Evolutionary conservation across 371 early-diverging fungal species (phyloP), one percentile per base, ranked within the genome.

Genomic region (Apophysomyces ossiformis): DNA sequence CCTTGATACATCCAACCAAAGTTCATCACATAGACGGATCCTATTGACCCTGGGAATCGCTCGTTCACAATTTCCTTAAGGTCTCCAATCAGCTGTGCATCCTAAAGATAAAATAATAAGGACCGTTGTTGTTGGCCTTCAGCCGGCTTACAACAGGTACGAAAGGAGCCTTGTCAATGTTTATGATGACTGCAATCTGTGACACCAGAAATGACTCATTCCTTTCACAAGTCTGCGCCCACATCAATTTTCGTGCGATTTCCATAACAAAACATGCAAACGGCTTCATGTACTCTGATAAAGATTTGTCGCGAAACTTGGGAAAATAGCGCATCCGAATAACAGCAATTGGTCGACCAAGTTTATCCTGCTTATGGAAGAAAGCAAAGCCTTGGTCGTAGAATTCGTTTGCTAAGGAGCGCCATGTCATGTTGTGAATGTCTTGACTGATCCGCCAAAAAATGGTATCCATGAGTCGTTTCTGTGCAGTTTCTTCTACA

Each of bases 1-100:
- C 81, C 78, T 65, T 80, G 81, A 68, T 80, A 80, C 64, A 77
- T 67, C 83, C 81, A 83, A 5, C 81, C 76, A 60, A 80, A 80
- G 37, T 83, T 83, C 57, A 83, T 64, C 1, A 80, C 72, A 64
- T 77, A 71, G 13, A 83, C 71, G 4, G 75, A 69, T 5, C 69
- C 68, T 37, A 83, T 61, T 44, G 69, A 69, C 0, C 74, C 76
- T 0, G 78, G 78, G 57, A 74, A 81, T 11, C 71, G 60, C 16
- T 68, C 62, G 41, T 76, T 74, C 44, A 77, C 64, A 13, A 81
- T 65, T 1, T 62, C 64, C n/a, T 71, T 57, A 41, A 81, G 63
- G 16, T 63, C 63, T 16, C 65, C 65, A 9, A 81, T 67, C 37
- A 76, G 60, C 56, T 70, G 66, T 21, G 75, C 72, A 37, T 81